These are phyloP conservation scores for Aspergillus brunneoviolaceus DNA, from an alignment of 2,329 filamentous ascomycete genomes.

Conservation along the genomic window DNA sequence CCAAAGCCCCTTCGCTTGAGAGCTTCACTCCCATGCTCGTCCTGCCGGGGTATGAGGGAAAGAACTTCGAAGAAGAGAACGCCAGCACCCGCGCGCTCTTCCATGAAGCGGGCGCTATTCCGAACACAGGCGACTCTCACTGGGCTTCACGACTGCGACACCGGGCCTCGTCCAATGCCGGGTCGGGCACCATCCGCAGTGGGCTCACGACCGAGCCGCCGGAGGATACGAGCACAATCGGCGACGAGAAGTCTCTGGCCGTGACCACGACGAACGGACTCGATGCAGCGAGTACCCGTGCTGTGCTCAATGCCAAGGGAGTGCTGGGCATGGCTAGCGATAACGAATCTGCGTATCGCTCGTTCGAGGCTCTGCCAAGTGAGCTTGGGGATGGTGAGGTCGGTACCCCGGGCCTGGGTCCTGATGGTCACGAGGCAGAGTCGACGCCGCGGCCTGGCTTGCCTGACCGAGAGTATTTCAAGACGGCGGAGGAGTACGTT, in stretches of 20 bases:
- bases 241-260: constrained; percentile 26
- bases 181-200: constrained; percentile 30
- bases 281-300: constrained; percentile 33
- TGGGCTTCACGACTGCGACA: constrained; percentile 18
- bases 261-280: constrained; percentile 16
- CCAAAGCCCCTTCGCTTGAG: constrained; percentile 6
- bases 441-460: constrained; percentile 23
- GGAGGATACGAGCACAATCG: constrained; percentile 31
- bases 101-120: constrained; percentile 28
- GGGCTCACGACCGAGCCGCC: constrained; percentile 28
- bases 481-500: constrained; percentile 27
- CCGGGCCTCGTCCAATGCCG: constrained; percentile 24
- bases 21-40: constrained; percentile 28
- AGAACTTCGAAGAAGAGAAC: constrained; percentile 29
- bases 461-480: constrained; percentile 31
- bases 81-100: constrained; percentile 36
- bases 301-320: constrained; percentile 29
- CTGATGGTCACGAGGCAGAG: neutral
- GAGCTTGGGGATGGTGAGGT: neutral
- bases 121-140: constrained; percentile 23
- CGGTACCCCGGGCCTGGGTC: neutral
- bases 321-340: constrained; percentile 23
- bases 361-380: constrained; percentile 27
- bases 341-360: constrained; percentile 21
- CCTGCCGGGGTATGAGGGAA: constrained; percentile 30